phyloP scores from a whole-genome alignment of 139 green algal species.

The Mesotaenium endlicherianum region DNA sequence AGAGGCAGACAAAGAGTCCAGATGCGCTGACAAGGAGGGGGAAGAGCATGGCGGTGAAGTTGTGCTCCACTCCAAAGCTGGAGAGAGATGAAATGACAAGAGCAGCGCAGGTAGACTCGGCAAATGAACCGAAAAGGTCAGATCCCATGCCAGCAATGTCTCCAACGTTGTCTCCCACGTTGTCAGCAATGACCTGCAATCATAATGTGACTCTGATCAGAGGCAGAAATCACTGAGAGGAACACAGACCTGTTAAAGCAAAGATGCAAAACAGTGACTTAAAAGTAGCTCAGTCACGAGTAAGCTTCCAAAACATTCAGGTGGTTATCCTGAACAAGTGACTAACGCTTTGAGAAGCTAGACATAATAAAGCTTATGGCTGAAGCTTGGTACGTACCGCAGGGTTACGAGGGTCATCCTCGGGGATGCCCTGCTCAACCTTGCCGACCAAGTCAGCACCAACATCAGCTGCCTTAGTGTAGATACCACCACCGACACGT shows the following conservation, averaged over 20 bases:
- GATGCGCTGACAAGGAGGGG: constrained; percentile 59
- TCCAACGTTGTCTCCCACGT: constrained; percentile 98
- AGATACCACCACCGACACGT: constrained; percentile 90
- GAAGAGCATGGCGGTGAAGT: constrained; percentile 54
- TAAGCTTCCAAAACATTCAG: too few relatives aligned
- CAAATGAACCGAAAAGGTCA: constrained; percentile 87
- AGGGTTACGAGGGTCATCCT: constrained; percentile 98
- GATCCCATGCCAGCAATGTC: constrained; percentile 98
- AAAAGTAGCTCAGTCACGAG: too few relatives aligned
- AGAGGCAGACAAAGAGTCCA: constrained; percentile 57
- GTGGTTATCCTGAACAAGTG: too few relatives aligned
- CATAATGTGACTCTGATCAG: too few relatives aligned
- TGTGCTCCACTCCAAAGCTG: constrained; percentile 17
- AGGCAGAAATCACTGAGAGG: too few relatives aligned
- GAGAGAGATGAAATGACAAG: constrained; percentile 57
- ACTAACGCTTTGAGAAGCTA: too few relatives aligned
- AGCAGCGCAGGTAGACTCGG: constrained; percentile 67
- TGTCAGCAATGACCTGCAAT: constrained; percentile 60
- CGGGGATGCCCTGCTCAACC: constrained; percentile 68
- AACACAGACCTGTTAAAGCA: too few relatives aligned
- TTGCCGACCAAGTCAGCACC: constrained; percentile 97
- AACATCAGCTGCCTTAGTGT: constrained; percentile 98
- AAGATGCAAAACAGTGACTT: too few relatives aligned
- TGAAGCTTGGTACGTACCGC: too few relatives aligned
- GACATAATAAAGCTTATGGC: too few relatives aligned